Evolutionary conservation across 2,329 filamentous ascomycete genomes (phyloP), one percentile per base, ranked within the genome.

Genomic region (Falciphora oryzae): DNA sequence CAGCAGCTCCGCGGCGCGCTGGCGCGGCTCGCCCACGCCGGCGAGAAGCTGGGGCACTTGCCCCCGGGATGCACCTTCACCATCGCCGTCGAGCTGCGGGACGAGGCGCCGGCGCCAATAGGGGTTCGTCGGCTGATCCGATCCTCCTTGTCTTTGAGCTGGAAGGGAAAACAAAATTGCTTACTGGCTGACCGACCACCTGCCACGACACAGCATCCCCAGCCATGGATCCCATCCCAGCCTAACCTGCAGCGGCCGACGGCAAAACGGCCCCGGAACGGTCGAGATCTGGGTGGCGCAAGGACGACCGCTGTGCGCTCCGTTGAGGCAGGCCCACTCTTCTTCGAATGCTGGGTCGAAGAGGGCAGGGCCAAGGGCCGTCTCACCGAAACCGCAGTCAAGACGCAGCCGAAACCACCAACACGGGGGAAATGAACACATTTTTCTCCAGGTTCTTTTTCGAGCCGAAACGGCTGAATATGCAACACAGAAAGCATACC

Each of bases 1-100:
- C 89, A 93, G 76, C 87, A 91, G 67, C 81, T 94, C 59, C 83
- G 91, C 31, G 90, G 85, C 2, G 86, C 86, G 0, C 78, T 94
- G 69, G 78, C 83, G 64, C 83, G 85, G 60, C 77, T 94, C 18
- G 83, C 85, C 0, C 83, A 86, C 65, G 82, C 84, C 3, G 85
- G 81, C 11, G 81, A 86, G 66, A 81, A 78, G 64, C 79, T 92
- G 67, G 77, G 75, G 0, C 75, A 81, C 0, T 73, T 93, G 28
- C 89, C 90, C 0, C 75, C 80, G 1, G 83, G 83, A 1, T 92
- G 89, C 73, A 90, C 89, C 0, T 94, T 91, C 74, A 91, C 89
- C 0, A 75, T 94, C n/a, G 89, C 88, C 0, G 83, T 94, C 57
- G 91, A 94, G 75, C 73, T 93, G 68, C 85, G 84, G 56, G 81